A percentile compares a stretch with the other conserved stretches of the same genome.
Conservation (phyloP, 805 yeast species). For the Saturnispora bothae region DNA sequence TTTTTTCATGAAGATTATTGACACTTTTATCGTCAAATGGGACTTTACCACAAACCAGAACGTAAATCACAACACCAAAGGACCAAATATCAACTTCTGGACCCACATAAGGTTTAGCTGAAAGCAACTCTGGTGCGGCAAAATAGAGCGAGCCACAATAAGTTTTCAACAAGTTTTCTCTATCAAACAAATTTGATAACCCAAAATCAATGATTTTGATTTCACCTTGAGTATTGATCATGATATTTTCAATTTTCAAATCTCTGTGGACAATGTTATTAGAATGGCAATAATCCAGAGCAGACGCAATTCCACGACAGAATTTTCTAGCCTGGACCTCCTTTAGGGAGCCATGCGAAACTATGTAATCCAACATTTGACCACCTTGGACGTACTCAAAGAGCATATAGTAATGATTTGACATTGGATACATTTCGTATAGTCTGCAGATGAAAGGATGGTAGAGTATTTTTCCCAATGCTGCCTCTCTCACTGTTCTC, state of each 20-base stretch:
- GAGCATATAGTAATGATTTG: constrained; percentile 92
- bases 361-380: constrained; percentile 93
- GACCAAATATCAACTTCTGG: constrained; percentile 99
- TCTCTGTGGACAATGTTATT: constrained; percentile 96
- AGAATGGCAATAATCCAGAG: constrained; percentile 85
- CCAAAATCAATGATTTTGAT: constrained; percentile 96
- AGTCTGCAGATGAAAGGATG: constrained; percentile 89
- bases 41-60: constrained; percentile 92
- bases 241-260: constrained; percentile 88
- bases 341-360: constrained; percentile 87
- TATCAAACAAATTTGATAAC: constrained; percentile 74
- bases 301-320: constrained; percentile 89
- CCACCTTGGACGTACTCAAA: constrained; percentile 97
- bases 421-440: constrained; percentile 92
- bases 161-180: constrained; percentile 66
- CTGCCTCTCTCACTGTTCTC: constrained; percentile 91
- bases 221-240: constrained; percentile 89
- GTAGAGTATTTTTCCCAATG: constrained; percentile 77
- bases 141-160: constrained; percentile 96
- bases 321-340: constrained; percentile 92
- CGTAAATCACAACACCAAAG: constrained; percentile 92
- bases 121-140: constrained; percentile 95
- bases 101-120: constrained; percentile 87
- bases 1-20: constrained; percentile 83
- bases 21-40: constrained; percentile 96